Percentiles rank a stretch among this genome's conserved stretches.
phyloP scores from a whole-genome alignment of 1,139 yeast genomes.

The Pichia sp. region DNA sequence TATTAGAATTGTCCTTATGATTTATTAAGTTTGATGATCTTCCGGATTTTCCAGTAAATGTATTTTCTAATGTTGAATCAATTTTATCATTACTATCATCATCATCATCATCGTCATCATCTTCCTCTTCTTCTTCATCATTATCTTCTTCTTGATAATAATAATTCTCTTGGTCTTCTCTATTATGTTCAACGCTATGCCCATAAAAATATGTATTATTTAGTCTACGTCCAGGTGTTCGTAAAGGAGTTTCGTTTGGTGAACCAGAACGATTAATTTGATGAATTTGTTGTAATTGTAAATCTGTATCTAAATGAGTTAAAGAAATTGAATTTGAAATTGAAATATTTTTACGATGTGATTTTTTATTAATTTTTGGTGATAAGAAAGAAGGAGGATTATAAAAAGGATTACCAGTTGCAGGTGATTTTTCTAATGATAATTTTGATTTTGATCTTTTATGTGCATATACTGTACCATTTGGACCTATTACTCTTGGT shows the following conservation, averaged over 20 bases:
- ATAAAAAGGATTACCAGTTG: conserved; percentile 41
- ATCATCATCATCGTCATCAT: conserved; percentile 10
- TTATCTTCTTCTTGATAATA: too few species aligned
- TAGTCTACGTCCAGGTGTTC: conserved; percentile 23
- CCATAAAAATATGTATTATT: conserved; percentile 10
- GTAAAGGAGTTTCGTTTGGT: conserved; percentile 24
- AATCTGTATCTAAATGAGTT: conserved; percentile 27
- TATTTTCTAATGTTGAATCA: background rate
- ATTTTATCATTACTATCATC: conserved; percentile 2
- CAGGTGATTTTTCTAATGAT: conserved; percentile 28
- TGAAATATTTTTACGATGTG: conserved; percentile 26
- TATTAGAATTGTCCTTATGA: conserved; percentile 1
- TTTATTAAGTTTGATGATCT: too few species aligned
- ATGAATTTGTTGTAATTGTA: conserved; percentile 21
- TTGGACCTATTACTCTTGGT: conserved; percentile 16
- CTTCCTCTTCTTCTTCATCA: background rate
- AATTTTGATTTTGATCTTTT: conserved; percentile 36
- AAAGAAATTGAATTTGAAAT: conserved; percentile 26
- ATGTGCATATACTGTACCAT: conserved; percentile 22
- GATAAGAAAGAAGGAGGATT: conserved; percentile 39
- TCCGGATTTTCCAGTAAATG: background rate
- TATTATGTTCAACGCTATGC: background rate
- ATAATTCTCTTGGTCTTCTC: too few species aligned
- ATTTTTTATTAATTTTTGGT: conserved; percentile 32
- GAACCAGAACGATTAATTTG: conserved; percentile 17